These are phyloP conservation scores for Aegle marmelos DNA, from an alignment of 345 rosid species.

Conservation along the genomic window DNA sequence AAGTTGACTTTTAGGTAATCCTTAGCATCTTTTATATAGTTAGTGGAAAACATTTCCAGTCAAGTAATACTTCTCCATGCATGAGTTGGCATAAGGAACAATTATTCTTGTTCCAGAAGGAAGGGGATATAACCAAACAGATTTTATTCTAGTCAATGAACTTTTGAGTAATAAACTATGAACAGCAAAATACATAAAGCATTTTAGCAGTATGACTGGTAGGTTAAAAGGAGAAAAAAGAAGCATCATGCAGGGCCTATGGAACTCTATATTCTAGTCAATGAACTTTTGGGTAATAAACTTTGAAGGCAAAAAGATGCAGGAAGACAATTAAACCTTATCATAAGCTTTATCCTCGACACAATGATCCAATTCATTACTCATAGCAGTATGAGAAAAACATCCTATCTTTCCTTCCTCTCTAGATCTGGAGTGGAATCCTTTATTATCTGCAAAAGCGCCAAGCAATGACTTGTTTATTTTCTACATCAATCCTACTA, in stretches of 20 bases:
- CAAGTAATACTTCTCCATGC: not conserved
- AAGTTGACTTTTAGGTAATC: not conserved
- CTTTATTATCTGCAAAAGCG: slow-evolving; percentile 37
- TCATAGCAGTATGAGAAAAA: slow-evolving; percentile 23
- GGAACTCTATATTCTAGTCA: not conserved
- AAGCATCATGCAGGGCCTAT: not conserved
- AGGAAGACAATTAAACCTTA: slow-evolving; percentile 37
- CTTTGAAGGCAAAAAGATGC: not conserved
- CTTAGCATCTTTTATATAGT: not conserved
- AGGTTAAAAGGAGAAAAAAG: not conserved
- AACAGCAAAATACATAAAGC: not conserved
- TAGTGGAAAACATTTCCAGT: not conserved
- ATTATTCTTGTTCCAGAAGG: not conserved
- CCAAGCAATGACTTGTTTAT: not conserved
- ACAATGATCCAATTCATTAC: slow-evolving; percentile 17
- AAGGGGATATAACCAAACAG: no score
- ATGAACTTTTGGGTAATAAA: not conserved
- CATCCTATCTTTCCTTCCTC: slow-evolving; percentile 21
- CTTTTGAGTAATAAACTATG: no score
- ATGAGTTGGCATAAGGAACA: not conserved
- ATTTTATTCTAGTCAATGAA: no score
- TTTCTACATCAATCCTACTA: slow-evolving; percentile 1
- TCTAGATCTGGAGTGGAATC: slow-evolving; percentile 20
- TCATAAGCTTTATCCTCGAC: slow-evolving; percentile 24
- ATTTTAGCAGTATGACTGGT: not conserved